These are phyloP conservation scores for Theileria orientalis DNA, from an alignment of 169 alveolate species.

Conservation along the genomic window DNA sequence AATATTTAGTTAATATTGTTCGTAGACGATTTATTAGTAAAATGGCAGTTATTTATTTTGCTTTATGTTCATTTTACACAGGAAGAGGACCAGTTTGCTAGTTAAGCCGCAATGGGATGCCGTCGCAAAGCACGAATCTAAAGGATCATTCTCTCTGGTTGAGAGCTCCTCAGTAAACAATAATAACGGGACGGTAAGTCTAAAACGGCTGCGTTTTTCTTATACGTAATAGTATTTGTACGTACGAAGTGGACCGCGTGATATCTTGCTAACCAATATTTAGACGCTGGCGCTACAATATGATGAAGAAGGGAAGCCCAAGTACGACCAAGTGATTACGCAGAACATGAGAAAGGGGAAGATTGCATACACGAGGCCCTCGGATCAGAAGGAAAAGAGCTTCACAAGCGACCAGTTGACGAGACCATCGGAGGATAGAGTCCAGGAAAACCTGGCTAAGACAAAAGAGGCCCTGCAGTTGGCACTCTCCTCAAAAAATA, in stretches of 20 bases:
- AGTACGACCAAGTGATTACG: slow-evolving; percentile 68
- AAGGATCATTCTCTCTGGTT: slow-evolving; percentile 56
- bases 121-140: slow-evolving; percentile 16
- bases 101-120: slow-evolving; percentile 56
- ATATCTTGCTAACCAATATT: not conserved
- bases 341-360: slow-evolving; percentile 63
- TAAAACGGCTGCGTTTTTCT: not conserved
- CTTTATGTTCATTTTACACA: slow-evolving; percentile 1
- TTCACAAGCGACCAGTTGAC: slow-evolving; percentile 52
- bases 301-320: slow-evolving; percentile 70
- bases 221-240: too few species aligned
- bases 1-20: not conserved
- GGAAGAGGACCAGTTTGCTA: slow-evolving; percentile 59
- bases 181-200: slow-evolving; percentile 7
- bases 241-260: not conserved
- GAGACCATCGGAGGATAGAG: slow-evolving; percentile 78
- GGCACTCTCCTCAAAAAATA: slow-evolving; percentile 57
- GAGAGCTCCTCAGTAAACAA: slow-evolving; percentile 21
- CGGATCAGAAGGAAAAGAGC: slow-evolving; percentile 70
- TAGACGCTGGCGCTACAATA: slow-evolving; percentile 62
- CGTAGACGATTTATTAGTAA: not conserved
- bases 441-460: slow-evolving; percentile 67
- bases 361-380: slow-evolving; percentile 69
- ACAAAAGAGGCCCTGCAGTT: slow-evolving; percentile 78
- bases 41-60: not conserved